A percentile compares a stretch with the other conserved stretches of the same genome.
Evolutionary conservation across 345 rosid genomes (phyloP).

Genomic region (Salix suchowensis): DNA sequence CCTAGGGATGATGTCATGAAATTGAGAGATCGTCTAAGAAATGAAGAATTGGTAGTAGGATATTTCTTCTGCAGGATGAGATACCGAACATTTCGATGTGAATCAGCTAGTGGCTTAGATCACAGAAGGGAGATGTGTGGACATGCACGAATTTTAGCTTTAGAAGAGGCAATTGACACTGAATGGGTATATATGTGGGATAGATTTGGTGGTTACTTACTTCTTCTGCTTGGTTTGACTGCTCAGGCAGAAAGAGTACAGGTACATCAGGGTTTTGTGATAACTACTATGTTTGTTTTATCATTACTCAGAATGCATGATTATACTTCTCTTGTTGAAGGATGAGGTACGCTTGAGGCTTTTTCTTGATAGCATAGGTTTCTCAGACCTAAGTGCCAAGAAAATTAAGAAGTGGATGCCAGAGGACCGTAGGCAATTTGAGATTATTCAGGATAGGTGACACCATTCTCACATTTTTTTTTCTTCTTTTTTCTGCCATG

Average conservation of each 20-base stretch:
- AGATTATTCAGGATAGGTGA: slow-evolving; percentile 97
- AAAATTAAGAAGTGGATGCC: slow-evolving; percentile 99
- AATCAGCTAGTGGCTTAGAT: slow-evolving; percentile 57
- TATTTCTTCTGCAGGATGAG: slow-evolving; percentile 69
- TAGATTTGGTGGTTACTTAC: slow-evolving; percentile 94
- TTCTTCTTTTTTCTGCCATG: not conserved
- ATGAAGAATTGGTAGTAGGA: slow-evolving; percentile 83
- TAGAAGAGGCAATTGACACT: slow-evolving; percentile 99
- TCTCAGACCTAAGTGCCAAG: slow-evolving; percentile 92
- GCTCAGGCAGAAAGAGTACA: slow-evolving; percentile 96
- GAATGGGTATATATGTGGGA: slow-evolving; percentile 99
- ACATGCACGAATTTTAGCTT: slow-evolving; percentile 92
- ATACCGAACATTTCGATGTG: slow-evolving; percentile 53
- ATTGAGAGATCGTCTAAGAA: slow-evolving; percentile 88
- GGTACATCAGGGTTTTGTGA: slow-evolving; percentile 43
- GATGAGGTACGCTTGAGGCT: slow-evolving; percentile 98
- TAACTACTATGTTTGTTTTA: not conserved
- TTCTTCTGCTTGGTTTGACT: slow-evolving; percentile 92
- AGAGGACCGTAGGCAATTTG: slow-evolving; percentile 95
- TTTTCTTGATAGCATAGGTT: slow-evolving; percentile 98
- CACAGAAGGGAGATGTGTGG: slow-evolving; percentile 97
- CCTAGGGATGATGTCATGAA: slow-evolving; percentile 99
- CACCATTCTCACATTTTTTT: slow-evolving; percentile 3
- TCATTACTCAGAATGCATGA: slow-evolving; percentile 7
- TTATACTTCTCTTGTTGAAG: slow-evolving; percentile 31